Conservation (phyloP, 2,329 filamentous ascomycete genomes). For the Aurifilum marmelostoma region DNA sequence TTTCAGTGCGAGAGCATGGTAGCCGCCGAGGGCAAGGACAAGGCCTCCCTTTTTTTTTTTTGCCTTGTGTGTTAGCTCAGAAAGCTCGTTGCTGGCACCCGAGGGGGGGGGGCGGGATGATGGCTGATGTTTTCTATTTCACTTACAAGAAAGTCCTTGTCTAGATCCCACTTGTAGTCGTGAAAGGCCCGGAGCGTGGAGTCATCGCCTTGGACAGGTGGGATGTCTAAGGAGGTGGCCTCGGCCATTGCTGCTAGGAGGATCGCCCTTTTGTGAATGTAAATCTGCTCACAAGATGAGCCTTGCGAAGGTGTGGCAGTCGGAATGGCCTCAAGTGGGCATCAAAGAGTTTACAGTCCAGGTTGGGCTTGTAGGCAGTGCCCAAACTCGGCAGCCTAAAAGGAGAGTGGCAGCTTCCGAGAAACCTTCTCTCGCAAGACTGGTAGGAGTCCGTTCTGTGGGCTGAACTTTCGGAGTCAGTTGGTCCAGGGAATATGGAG, state of each 20-base stretch:
- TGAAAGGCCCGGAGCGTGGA: constrained; percentile 25
- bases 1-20: constrained; percentile 25
- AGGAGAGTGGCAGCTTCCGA: neutral
- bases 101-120: neutral
- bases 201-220: constrained; percentile 5
- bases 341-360: neutral
- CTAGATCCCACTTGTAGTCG: constrained; percentile 28
- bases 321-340: neutral
- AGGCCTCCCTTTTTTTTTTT: constrained; percentile 23
- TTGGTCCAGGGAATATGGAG: neutral
- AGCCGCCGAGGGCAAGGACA: constrained; percentile 27
- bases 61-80: neutral
- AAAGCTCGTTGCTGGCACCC: neutral
- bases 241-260: constrained; percentile 15
- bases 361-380: neutral
- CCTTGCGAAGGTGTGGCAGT: neutral
- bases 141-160: constrained; percentile 30
- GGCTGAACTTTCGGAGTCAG: neutral
- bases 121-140: neutral
- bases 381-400: neutral
- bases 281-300: neutral
- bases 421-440: neutral
- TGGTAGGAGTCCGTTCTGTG: neutral
- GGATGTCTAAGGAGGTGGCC: neutral
- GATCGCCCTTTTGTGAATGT: no score